Base-by-base conservation (phyloP, 495 filamentous ascomycete species). In the Poronia punctata region DNA sequence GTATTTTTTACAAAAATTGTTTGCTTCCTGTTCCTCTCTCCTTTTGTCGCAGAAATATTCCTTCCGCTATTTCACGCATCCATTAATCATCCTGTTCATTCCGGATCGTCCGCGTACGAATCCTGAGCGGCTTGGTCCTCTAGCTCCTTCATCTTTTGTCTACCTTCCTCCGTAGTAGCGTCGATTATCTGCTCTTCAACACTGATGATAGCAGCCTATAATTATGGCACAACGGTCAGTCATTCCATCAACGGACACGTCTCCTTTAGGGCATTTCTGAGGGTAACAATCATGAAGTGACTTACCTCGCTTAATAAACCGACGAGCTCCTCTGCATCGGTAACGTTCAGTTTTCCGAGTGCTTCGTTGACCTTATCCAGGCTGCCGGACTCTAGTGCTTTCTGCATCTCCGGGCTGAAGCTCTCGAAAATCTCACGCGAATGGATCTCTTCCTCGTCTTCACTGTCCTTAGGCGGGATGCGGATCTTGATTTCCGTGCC, bases 301-400 rank as follows among this genome's bases (percentile, higher is more conserved):
- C 67, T 61, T 51, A 80, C 78, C 64, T 95, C 75, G 15, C 89
- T 79, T 35, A 98, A 64, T 55, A 84, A 75, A 48, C 76, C 84
- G 30, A 98, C 88, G 15, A 97, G 60, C 51, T 87, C 83, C 65
- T 98, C 93, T 0, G 93, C 92, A 44, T 96, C 90, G 27, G 83
- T 82, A 0, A 97, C 87, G 43, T 77, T 83, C 89, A 98, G 86
- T 57, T 84, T 84, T 16, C 86, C 92, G n/a, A 98, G 70, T 7
- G 95, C 92, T 67, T 93, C 89, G 65, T 98, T 98, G 30, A 98
- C 89, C 61, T 89, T 82, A 41, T 96, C 92, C 52, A 98, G 55
- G 12, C 72, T 87, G n/a, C 86, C 85, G 15, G 79, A 83, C 59
- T 86, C 82, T 30, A 98, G 61, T 28, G 92, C 90, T 47, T 77